Conservation (phyloP, 2,329 filamentous ascomycete genomes). For the Verticillium nonalfalfae region DNA sequence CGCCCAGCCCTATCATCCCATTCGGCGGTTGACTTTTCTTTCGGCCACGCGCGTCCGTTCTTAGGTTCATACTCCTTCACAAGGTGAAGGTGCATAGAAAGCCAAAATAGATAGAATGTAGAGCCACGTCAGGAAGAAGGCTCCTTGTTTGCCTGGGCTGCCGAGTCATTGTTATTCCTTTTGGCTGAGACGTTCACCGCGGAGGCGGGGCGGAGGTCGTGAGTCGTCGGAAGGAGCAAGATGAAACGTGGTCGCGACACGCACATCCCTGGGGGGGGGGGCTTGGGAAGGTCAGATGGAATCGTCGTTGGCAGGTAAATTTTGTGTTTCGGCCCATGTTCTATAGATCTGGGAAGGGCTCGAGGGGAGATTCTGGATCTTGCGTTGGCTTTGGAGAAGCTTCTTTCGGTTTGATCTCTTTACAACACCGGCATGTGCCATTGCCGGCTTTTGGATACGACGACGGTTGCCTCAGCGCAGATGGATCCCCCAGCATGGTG, state of each 20-base stretch:
- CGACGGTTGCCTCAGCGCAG: background rate
- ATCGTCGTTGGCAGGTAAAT: background rate
- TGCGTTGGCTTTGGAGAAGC: background rate
- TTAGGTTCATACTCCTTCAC: background rate
- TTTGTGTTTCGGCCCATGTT: background rate
- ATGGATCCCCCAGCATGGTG: background rate
- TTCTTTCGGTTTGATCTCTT: background rate
- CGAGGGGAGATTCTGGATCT: background rate
- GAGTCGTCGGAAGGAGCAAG: background rate
- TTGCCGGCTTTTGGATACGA: background rate
- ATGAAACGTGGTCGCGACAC: background rate
- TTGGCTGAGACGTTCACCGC: background rate
- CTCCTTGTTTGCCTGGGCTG: background rate
- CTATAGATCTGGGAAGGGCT: background rate
- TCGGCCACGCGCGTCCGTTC: background rate
- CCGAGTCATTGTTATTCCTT: too few relatives aligned
- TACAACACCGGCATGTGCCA: background rate
- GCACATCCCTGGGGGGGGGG: background rate
- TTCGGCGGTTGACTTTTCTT: background rate
- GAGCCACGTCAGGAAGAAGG: background rate
- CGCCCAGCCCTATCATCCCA: background rate
- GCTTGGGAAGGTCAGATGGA: background rate
- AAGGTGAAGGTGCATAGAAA: background rate
- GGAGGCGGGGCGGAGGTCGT: background rate
- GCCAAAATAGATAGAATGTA: background rate